Evolutionary conservation across 768 basidiomycete genomes (phyloP), one percentile per base, ranked within the genome.

Genomic region (Coprinopsis sp.): DNA sequence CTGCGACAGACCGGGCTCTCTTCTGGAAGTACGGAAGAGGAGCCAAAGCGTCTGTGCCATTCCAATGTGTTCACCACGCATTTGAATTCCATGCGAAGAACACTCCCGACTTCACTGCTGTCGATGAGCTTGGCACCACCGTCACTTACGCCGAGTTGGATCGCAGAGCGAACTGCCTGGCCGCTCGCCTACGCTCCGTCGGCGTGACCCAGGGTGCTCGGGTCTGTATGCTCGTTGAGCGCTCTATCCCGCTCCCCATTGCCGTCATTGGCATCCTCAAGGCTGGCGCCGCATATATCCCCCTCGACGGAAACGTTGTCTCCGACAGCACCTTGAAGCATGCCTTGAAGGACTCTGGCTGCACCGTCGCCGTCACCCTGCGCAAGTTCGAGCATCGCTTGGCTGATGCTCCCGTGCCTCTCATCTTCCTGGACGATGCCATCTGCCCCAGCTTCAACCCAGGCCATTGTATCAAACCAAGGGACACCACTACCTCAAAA

Each of bases 251-350:
- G 11, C 73, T 79, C 67, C 66, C 79, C 31, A 61, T 77, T 16
- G 79, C 72, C 5, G 76, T 82, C 37, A 58, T 81, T 14, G 76
- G 72, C 16, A 64, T 76, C 19, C 67, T 82, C 34, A 81, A 81
- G 54, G 73, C 77, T 8, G 79, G 79, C 4, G 79, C 70, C 13
- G 72, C 77, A 3, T 82, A 82, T 51, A 74, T 81, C 8, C 80
- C 79, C 5, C 61, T 79, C 25, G 80, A 82, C 54, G 79, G 77
- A 6, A 72, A 70, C 34, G 72, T 78, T 37, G 76, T 78, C 47
- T 76, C 78, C n/a, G 73, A 79, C 52, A 67, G 68, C 23, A 76
- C 76, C 1, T 66, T 81, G 8, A 64, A 67, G 14, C 73, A 78
- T 51, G 73, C 79, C n/a, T 57, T 80, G 4, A 51, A 57, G 21